These are phyloP conservation scores for Pseudomonodictys pantanalensis DNA, from an alignment of 495 filamentous ascomycete genomes.

Conservation along the genomic window DNA sequence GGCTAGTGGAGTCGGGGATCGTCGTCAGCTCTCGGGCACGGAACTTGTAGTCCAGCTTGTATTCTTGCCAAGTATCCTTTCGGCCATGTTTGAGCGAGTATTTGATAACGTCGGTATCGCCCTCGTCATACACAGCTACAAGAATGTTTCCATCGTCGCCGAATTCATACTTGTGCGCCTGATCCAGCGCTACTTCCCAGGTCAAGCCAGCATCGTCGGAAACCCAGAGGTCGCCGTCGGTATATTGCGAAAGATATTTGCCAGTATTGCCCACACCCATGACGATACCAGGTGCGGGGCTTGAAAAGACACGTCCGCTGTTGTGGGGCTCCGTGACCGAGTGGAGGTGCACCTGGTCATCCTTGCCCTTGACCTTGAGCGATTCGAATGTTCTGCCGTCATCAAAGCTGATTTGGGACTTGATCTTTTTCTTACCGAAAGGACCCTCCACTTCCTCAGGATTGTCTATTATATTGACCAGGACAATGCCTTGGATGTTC, in stretches of 20 bases:
- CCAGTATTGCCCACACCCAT: constrained; percentile 93
- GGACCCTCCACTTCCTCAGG: constrained; percentile 67
- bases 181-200: constrained; percentile 69
- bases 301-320: constrained; percentile 85
- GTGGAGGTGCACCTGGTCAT: constrained; percentile 73
- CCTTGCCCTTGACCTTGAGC: constrained; percentile 57
- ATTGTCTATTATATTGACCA: constrained; percentile 89
- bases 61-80: constrained; percentile 59
- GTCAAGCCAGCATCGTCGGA: constrained; percentile 88
- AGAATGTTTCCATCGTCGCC: constrained; percentile 87
- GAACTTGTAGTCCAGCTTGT: constrained; percentile 59
- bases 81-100: constrained; percentile 89
- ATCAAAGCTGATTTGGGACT: constrained; percentile 85
- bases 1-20: constrained; percentile 80
- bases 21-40: constrained; percentile 72
- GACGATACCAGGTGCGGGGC: constrained; percentile 83
- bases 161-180: constrained; percentile 93
- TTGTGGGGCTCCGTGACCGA: constrained; percentile 80
- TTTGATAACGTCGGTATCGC: constrained; percentile 59
- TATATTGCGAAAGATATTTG: constrained; percentile 60
- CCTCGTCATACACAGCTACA: constrained; percentile 70
- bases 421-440: constrained; percentile 60
- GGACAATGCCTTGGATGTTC: constrained; percentile 82
- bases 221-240: constrained; percentile 73
- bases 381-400: constrained; percentile 76